These are phyloP conservation scores for Malus hybrid DNA, from an alignment of 331 rosid genomes.

Conservation along the genomic window DNA sequence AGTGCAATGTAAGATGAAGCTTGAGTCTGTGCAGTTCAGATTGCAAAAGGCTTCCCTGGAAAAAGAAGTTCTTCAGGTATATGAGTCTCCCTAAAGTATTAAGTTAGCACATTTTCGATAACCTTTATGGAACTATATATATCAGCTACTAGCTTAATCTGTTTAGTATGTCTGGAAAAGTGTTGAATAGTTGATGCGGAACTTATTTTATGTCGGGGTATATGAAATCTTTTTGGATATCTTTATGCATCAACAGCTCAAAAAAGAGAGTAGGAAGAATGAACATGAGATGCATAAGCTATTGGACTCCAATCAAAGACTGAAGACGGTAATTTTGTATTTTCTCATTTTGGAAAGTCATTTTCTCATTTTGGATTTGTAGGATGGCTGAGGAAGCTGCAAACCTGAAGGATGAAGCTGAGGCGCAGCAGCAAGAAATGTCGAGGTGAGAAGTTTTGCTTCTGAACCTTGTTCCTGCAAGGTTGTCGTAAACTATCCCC, in stretches of 20 bases:
- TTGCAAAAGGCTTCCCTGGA: slow-evolving; percentile 56
- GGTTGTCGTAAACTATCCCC: slow-evolving; percentile 5
- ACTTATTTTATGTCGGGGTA: not conserved
- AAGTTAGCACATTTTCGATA: not conserved
- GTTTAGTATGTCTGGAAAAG: slow-evolving; percentile 2
- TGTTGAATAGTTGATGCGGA: slow-evolving; percentile 6
- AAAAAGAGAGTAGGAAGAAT: slow-evolving; percentile 60
- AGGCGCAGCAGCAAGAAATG: slow-evolving; percentile 43
- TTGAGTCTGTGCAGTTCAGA: slow-evolving; percentile 74
- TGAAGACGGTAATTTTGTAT: slow-evolving; percentile 50
- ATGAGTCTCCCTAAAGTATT: not conserved
- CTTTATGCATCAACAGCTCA: slow-evolving; percentile 51
- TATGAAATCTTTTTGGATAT: slow-evolving; percentile 17
- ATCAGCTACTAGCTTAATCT: not conserved
- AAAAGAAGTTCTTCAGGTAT: slow-evolving; percentile 85
- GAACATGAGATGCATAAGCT: slow-evolving; percentile 50
- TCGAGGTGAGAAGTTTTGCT: slow-evolving; percentile 35
- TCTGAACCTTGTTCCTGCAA: not conserved
- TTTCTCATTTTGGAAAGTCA: not conserved
- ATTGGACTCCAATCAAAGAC: slow-evolving; percentile 56
- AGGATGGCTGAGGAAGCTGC: slow-evolving; percentile 78
- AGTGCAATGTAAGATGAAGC: slow-evolving; percentile 75
- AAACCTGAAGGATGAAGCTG: slow-evolving; percentile 63
- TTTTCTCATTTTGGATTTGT: slow-evolving; percentile 16
- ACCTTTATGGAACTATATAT: not conserved